Evolutionary conservation across 805 yeast genomes (phyloP), one percentile per base, ranked within the genome.

Genomic region (Schwanniomyces sp.): DNA sequence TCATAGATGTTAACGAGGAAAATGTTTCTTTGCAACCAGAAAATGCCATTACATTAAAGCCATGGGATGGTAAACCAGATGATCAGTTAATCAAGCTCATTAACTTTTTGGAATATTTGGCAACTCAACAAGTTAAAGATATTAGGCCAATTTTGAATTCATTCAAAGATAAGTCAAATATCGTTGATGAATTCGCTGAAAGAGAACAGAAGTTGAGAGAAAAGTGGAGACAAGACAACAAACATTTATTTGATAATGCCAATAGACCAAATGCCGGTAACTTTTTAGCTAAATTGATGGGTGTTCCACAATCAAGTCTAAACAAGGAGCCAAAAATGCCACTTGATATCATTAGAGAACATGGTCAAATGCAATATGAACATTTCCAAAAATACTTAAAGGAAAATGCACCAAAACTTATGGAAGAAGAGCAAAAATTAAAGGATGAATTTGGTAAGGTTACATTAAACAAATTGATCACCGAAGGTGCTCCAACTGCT

Each of bases 51-150:
- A 84, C 89, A 50, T 71, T 90, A 67, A 76, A 82, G 54, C 82
- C 86, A 52, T 94, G 99, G 99, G 80, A 78, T 46, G 99, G 99
- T 54, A 72, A 73, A 52, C 78, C 87, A 29, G 96, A 88, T 63
- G 97, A 92, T 67, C 76, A 78, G 48, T 79, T 94, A 61, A 76
- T 94, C 56, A 78, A 78, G 58, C 73, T 91, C 70, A 90, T 94
- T 62, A 97, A 98, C 48, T 85, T 94, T 73, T 81, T 94, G 57
- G 99, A 94, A 73, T 94, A 88, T 72, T 72, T 94, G 51, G 98
- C 97, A 12, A 88, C 96, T 12, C 96, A 90, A 68, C 80, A 79
- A 34, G 76, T 88, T 58, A 81, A 81, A 66, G 99, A 94, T 68
- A 94, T 94, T 46, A 88, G 97, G 72, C 96, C 96, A 28, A 81